Evolutionary conservation across 2,329 filamentous ascomycete species (phyloP).

Genomic region (Calonectria pteridis): DNA sequence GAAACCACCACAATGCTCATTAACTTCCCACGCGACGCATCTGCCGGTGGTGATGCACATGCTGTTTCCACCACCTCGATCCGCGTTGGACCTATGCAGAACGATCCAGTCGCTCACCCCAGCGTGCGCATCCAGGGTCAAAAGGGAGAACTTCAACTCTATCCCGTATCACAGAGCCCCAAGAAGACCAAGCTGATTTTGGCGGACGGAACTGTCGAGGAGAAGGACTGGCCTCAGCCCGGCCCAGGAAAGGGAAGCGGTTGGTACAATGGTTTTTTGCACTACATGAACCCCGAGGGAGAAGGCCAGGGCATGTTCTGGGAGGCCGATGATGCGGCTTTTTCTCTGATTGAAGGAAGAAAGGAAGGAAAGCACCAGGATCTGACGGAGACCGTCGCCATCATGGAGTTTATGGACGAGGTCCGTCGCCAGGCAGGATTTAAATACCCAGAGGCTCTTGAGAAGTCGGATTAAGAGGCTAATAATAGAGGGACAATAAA

Average conservation of each 20-base stretch:
- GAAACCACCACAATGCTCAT: conserved; percentile 81
- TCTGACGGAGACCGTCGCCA: conserved; percentile 80
- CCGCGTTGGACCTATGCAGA: conserved; percentile 59
- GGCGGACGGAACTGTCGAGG: conserved; percentile 57
- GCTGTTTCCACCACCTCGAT: conserved; percentile 78
- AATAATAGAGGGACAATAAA: neutral
- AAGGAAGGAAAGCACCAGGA: conserved; percentile 78
- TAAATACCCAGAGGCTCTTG: conserved; percentile 58
- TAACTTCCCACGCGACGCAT: conserved; percentile 72
- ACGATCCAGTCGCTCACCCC: conserved; percentile 72
- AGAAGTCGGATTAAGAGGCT: conserved; percentile 15
- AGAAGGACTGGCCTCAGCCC: conserved; percentile 63
- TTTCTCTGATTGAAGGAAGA: conserved; percentile 79
- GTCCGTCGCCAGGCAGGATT: conserved; percentile 64
- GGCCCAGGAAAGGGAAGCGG: conserved; percentile 52
- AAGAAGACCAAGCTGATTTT: conserved; percentile 72
- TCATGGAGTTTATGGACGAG: conserved; percentile 80
- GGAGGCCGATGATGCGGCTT: conserved; percentile 83
- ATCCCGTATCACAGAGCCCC: conserved; percentile 76
- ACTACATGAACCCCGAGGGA: conserved; percentile 55
- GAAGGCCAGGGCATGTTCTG: conserved; percentile 87
- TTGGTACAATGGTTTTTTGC: conserved; percentile 29
- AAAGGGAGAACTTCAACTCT: conserved; percentile 83
- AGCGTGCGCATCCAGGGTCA: conserved; percentile 83
- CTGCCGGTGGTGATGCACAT: conserved; percentile 62